Base-by-base conservation (phyloP, 2,329 filamentous ascomycete species). In the Cladosporium halotolerans region DNA sequence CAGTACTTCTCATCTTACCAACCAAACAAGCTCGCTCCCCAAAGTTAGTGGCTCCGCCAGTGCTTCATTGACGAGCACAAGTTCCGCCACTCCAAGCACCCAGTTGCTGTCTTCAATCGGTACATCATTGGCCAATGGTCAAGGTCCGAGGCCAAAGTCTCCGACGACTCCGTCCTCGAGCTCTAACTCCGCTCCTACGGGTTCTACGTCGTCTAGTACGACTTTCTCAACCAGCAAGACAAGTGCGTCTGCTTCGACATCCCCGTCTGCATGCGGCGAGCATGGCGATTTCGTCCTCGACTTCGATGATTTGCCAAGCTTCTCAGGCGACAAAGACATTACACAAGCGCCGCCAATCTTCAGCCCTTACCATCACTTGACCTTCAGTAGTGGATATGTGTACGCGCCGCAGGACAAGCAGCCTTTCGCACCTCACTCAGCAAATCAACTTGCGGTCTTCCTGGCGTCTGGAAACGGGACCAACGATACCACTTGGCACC, bases 311-410 rank as follows among this genome's bases (percentile, higher is more conserved):
- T 58, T 73, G 14, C 68, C 69, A 2, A 68, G 64, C 39, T 70
- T 67, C 51, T 56, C 45, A 13, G 61, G 65, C n/a, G 60, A 57
- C 38, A 60, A 66, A 47, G 63, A 67, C 51, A 63, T 67, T 51
- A 66, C 63, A 4, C 61, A 65, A 32, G 61, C 64, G 14, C 70
- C 72, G 9, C 71, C 72, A 41, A 67, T 79, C 54, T 71, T 68
- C 57, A 73, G 72, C 52, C 76, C 76, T 1, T 78, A 78, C 57
- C 72, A 76, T 52, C 76, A 79, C 59, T 69, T 79, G 45, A 72
- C 72, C 61, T 79, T 76, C 64, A 74, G 74, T 40, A 70, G 74
- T 52, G 77, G 76, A 18, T 79, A 73, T 63, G 71, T 72, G 3
- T 77, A 78, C 58, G 70, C 74, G 32, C 73, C 74, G 3, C 70